Base-by-base conservation (phyloP, 495 filamentous ascomycete species). In the Evernia prunastri region DNA sequence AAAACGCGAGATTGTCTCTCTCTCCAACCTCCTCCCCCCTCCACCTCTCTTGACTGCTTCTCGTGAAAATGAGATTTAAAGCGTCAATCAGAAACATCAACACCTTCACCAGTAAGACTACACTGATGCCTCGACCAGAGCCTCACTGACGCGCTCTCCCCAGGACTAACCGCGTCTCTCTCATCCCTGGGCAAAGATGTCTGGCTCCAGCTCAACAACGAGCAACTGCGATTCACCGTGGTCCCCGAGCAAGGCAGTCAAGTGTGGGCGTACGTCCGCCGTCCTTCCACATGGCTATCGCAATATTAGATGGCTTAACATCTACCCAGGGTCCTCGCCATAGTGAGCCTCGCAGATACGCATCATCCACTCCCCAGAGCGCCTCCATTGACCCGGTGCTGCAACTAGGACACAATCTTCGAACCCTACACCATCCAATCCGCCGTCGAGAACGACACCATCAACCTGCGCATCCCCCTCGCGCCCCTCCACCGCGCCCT, bases 391-490 rank as follows among this genome's bases (percentile, higher is more conserved):
- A 64, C n/a, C 15, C 4, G n/a, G 17, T 35, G 45, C 31, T 35
- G 45, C 31, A 25, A 33, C 11, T 63, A 87, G 84, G 89, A 94
- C 68, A 84, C 87, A 64, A 89, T 98, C 67, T 97, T 97, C 76
- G 89, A 94, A 47, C 73, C 75, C 29, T 97, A 96, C 80, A 82
- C 82, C 66, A 82, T 97, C 68, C 86, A 96, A 74, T 94, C 91
- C 68, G 89, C 88, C 67, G 87, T 86, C 66, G 78, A 70, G 64
- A 84, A 82, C 74, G 92, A 94, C 71, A 86, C 89, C 56, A 96
- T 97, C 75, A 97, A 97, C 78, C 89, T 98, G 63, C 92, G 97
- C 77, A 84, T 97, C 18, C 91, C 95, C 53, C 82, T 98, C 53
- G 77, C 79, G 12, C 83, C 87, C 23, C 84, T 98, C 31, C 86